Base-by-base conservation (phyloP, 192 early-diverging fungal genomes). In the Coemansia sp. region DNA sequence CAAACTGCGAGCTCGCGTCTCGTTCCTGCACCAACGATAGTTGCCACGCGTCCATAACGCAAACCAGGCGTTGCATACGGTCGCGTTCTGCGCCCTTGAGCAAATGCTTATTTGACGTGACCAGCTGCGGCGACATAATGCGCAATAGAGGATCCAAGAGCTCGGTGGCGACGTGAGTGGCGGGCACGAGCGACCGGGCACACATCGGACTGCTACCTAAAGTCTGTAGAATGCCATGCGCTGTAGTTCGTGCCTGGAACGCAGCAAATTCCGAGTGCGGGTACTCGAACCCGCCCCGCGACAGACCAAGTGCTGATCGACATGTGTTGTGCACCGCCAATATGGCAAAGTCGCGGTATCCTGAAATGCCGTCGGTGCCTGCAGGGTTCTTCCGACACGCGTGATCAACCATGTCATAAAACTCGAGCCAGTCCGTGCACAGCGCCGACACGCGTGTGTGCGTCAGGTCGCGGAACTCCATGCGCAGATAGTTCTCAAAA, bases 401-500 rank as follows among this genome's bases (percentile, higher is more conserved):
- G 6, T 56, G 23, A 62, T 91, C 84, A 38, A 94, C 53, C 19
- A 61, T 60, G 66, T 98, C 96, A 72, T 91, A 90, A 65, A 96
- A 96, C 26, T 74, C 72, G 2, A 96, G 63, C 91, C 91, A 96
- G 25, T 92, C 88, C 2, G 66, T 57, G 25, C 85, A 75, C 46
- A 86, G 81, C 42, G 85, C 71, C 1, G 90, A 82, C 5, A 93
- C 81, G 40, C 88, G 88, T 8, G 84, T 73, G 55, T 85, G 81
- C 11, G 86, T 85, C 9, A 87, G 67, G 68, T 96, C 93, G 59
- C 92, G 88, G 57, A 92, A 87, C 20, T 87, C 85, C 84, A 90
- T 87, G 21, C 83, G 74, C 7, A 90, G 84, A 78, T 93, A 98
- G 69, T 93, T 92, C 61, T 98, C 94, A 79, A 91, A 94, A 64